A percentile compares a stretch with the other conserved stretches of the same genome.
These are phyloP conservation scores for Leccinum arenicola DNA, from an alignment of 768 basidiomycete species.

Conservation along the genomic window DNA sequence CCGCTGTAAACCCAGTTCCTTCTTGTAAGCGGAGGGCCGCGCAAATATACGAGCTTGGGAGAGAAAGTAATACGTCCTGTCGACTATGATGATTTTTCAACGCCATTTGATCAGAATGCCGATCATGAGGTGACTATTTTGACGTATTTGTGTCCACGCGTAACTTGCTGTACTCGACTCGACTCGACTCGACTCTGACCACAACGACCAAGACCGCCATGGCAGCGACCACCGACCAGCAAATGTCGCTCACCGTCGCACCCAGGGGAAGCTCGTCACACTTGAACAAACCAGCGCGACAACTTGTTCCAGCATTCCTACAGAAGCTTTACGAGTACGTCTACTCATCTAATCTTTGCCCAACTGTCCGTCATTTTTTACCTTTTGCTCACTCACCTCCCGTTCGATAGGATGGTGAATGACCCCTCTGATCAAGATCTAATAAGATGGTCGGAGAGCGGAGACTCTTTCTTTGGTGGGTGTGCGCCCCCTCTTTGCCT, in stretches of 20 bases:
- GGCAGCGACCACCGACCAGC: slow-evolving; percentile 50
- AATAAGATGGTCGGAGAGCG: slow-evolving; percentile 88
- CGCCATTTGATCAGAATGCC: no score
- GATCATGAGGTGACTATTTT: neutral
- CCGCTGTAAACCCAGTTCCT: no score
- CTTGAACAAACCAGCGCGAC: slow-evolving; percentile 44
- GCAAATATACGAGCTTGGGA: no score
- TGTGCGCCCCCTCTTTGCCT: slow-evolving; percentile 29
- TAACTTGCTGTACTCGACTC: neutral
- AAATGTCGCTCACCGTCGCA: slow-evolving; percentile 54
- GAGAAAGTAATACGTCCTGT: no score
- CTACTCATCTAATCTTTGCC: slow-evolving; percentile 11
- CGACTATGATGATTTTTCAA: no score
- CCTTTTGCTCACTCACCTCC: slow-evolving; percentile 8
- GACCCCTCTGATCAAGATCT: slow-evolving; percentile 78
- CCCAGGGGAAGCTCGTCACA: slow-evolving; percentile 30
- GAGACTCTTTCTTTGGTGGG: slow-evolving; percentile 95
- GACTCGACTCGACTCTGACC: neutral
- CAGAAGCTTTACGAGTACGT: slow-evolving; percentile 78
- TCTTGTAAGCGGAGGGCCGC: no score
- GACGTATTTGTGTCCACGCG: neutral
- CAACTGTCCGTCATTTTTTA: slow-evolving; percentile 5
- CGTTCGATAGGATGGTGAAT: slow-evolving; percentile 76
- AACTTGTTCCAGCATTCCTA: slow-evolving; percentile 76
- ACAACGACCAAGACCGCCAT: slow-evolving; percentile 10